These are phyloP conservation scores for Auriscalpium vulgare DNA, from an alignment of 768 basidiomycete genomes.

Conservation along the genomic window DNA sequence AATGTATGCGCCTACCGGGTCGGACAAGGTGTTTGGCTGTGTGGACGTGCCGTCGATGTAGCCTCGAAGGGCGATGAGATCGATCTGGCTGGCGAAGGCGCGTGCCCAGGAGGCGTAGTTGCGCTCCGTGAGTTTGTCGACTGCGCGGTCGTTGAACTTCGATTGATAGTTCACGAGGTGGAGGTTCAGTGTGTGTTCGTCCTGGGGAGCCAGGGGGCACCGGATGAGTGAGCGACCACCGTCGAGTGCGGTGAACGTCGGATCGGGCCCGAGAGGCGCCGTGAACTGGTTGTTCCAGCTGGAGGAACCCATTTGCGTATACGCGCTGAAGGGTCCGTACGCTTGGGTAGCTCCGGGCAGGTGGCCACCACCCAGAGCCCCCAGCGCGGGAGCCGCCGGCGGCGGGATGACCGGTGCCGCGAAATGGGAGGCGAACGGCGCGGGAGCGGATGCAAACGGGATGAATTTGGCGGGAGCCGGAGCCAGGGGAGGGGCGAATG, in stretches of 20 bases:
- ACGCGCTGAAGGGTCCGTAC: too few relatives aligned
- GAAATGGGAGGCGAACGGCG: too few relatives aligned
- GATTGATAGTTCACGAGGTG: not conserved
- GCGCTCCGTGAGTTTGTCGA: not conserved
- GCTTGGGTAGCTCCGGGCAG: too few relatives aligned
- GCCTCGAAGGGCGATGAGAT: not conserved
- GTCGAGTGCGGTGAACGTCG: not conserved
- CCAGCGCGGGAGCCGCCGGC: too few relatives aligned
- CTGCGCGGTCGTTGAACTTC: not conserved
- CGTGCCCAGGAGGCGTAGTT: not conserved
- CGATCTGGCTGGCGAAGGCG: not conserved
- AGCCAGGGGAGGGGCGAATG: too few relatives aligned
- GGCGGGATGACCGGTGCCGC: too few relatives aligned
- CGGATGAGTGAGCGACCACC: not conserved
- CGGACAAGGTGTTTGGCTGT: not conserved
- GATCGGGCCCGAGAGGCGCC: not conserved
- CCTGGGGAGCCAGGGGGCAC: not conserved
- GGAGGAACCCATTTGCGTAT: too few relatives aligned
- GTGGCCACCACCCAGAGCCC: too few relatives aligned
- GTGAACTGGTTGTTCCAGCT: too few relatives aligned
- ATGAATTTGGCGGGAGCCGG: too few relatives aligned
- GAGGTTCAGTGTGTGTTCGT: not conserved
- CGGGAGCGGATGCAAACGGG: too few relatives aligned
- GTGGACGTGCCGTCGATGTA: not conserved
- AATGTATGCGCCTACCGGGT: not conserved